Percentiles rank a stretch among this genome's conserved stretches.
Evolutionary conservation across 75 land plant genomes (phyloP).

Genomic region (Chamaecyparis obtusa): DNA sequence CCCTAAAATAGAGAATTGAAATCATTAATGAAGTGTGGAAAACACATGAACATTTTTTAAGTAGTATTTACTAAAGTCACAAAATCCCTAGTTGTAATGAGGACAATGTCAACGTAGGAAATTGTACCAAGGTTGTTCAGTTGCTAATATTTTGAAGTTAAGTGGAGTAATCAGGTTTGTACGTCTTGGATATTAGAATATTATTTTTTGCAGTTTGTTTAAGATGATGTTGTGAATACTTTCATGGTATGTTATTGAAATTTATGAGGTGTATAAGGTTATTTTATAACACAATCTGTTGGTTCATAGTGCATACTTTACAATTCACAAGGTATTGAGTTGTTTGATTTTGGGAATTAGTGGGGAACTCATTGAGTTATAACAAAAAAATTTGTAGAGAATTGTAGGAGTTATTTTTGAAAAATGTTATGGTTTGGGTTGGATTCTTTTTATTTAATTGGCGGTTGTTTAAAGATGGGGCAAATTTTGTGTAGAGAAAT

Average conservation of each 20-base stretch:
- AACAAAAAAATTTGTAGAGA: not conserved
- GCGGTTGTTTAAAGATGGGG: not conserved
- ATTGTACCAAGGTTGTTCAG: too few relatives aligned
- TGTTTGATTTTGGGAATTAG: not conserved
- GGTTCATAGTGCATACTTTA: not conserved
- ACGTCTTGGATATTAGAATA: not conserved
- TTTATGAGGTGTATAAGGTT: not conserved
- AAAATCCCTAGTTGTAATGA: too few relatives aligned
- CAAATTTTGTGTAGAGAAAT: not conserved
- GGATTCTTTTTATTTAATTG: not conserved
- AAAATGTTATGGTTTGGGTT: not conserved
- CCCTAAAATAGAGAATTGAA: too few relatives aligned
- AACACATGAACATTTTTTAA: too few relatives aligned
- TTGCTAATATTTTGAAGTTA: not conserved
- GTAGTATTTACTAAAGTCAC: too few relatives aligned
- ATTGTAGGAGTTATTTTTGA: not conserved
- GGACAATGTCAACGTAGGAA: too few relatives aligned
- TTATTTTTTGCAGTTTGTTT: not conserved
- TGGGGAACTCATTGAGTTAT: not conserved
- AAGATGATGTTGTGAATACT: not conserved
- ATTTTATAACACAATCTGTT: not conserved
- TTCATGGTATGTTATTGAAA: not conserved
- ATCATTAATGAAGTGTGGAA: too few relatives aligned
- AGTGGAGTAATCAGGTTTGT: not conserved
- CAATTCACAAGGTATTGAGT: too few relatives aligned